Percentiles rank a stretch among this genome's conserved stretches.
Evolutionary conservation across 257 asterid genomes (phyloP).

Genomic region (Gardenia jasminoides): DNA sequence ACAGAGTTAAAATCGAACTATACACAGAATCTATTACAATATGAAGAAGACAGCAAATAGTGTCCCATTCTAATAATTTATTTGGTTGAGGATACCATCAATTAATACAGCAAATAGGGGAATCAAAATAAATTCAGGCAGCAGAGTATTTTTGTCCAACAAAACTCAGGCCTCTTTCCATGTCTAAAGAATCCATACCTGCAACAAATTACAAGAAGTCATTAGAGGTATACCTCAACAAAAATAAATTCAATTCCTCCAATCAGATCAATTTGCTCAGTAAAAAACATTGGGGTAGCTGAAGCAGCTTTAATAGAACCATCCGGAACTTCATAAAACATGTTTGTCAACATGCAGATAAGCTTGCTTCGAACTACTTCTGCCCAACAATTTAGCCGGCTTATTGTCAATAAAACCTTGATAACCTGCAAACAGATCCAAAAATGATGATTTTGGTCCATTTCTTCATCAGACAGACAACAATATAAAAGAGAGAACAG

Average conservation of each 20-base stretch:
- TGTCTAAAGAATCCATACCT: not conserved
- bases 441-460: not conserved
- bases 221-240: conserved; percentile 62
- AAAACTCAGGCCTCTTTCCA: too few relatives aligned
- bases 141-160: conserved; percentile 1
- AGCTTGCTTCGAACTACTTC: conserved; percentile 95
- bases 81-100: too few relatives aligned
- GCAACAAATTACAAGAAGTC: not conserved
- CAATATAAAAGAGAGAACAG: not conserved
- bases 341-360: conserved; percentile 85
- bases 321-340: conserved; percentile 83
- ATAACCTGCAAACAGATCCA: conserved; percentile 57
- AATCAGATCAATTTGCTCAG: conserved; percentile 85
- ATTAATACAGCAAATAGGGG: not conserved
- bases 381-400: conserved; percentile 93
- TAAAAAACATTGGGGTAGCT: conserved; percentile 66
- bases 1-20: not conserved
- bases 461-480: not conserved
- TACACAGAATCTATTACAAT: not conserved
- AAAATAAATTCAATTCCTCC: conserved; percentile 94
- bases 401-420: conserved; percentile 70
- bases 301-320: conserved; percentile 59
- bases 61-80: not conserved
- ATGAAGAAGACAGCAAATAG: not conserved
- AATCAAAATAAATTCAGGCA: not conserved